Conservation (phyloP, 1,139 yeast species). For the Zygoascus meyerae region DNA sequence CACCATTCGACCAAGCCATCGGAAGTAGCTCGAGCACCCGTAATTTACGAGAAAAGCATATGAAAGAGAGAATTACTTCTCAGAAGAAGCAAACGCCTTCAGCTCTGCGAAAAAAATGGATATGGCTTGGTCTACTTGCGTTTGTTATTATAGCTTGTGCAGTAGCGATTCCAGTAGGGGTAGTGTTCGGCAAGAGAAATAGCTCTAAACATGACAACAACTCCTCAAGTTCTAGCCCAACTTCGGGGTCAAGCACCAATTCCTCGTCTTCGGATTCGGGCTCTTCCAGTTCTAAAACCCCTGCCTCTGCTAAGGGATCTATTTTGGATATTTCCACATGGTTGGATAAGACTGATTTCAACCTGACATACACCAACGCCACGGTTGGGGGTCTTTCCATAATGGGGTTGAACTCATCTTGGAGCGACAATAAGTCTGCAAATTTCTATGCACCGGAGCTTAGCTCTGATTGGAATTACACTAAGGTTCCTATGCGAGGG, state of each 20-base stretch:
- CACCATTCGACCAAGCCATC: too few relatives aligned
- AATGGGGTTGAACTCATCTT: conserved; percentile 34
- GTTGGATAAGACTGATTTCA: conserved; percentile 33
- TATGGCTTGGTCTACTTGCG: conserved; percentile 16
- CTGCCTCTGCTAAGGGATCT: conserved; percentile 26
- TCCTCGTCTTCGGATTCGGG: neutral
- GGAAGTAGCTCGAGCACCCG: too few relatives aligned
- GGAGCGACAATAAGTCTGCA: conserved; percentile 28
- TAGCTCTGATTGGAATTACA: conserved; percentile 39
- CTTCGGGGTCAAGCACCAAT: conserved; percentile 8
- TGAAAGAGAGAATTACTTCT: too few relatives aligned
- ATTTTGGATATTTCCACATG: conserved; percentile 32
- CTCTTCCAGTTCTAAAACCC: conserved; percentile 15
- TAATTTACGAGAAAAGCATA: too few relatives aligned
- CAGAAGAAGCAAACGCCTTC: neutral
- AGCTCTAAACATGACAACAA: neutral
- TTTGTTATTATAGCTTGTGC: conserved; percentile 25
- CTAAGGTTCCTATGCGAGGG: conserved; percentile 53
- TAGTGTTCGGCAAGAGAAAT: conserved; percentile 20
- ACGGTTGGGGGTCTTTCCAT: conserved; percentile 35
- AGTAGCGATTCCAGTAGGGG: conserved; percentile 31
- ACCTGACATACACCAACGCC: conserved; percentile 33
- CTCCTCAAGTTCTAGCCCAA: conserved; percentile 3
- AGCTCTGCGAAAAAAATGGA: conserved; percentile 7
- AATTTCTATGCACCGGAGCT: conserved; percentile 30